Evolutionary conservation across 176 grass and related monocot genomes (phyloP).

Genomic region (Eragrostis nindensis): DNA sequence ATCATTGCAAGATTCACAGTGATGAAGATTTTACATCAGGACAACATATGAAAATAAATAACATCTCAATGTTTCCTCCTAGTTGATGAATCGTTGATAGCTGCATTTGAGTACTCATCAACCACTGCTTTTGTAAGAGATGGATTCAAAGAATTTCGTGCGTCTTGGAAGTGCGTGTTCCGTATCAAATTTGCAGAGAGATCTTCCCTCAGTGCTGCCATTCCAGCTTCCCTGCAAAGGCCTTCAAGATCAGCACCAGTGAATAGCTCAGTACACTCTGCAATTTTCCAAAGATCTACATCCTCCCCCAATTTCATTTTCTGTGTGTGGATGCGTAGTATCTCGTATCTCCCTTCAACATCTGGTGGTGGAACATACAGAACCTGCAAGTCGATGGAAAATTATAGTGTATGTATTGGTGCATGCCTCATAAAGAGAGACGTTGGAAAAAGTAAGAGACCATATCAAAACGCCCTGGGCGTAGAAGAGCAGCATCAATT

Average conservation of each 20-base stretch:
- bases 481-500: conserved; percentile 90
- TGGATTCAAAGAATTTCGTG: conserved; percentile 58
- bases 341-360: conserved; percentile 67
- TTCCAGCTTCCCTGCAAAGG: conserved; percentile 80
- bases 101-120: conserved; percentile 56
- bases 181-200: conserved; percentile 42
- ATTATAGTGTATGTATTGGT: not conserved
- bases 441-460: conserved; percentile 16
- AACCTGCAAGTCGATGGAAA: conserved; percentile 55
- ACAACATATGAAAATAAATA: not conserved
- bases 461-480: conserved; percentile 82
- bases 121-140: conserved; percentile 71
- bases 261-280: conserved; percentile 64
- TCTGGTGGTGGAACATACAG: conserved; percentile 81
- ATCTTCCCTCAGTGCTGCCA: conserved; percentile 74
- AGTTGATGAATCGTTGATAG: conserved; percentile 38
- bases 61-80: conserved; percentile 41
- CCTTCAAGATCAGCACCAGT: conserved; percentile 85
- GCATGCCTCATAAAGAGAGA: conserved; percentile 1
- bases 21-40: not conserved
- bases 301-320: conserved; percentile 79
- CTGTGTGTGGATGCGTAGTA: conserved; percentile 72
- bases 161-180: conserved; percentile 57
- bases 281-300: conserved; percentile 66
- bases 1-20: too few species aligned